A percentile compares a stretch with the other conserved stretches of the same genome.
Conservation (phyloP, 257 asterid genomes). For the Solanum chiquidenum region DNA sequence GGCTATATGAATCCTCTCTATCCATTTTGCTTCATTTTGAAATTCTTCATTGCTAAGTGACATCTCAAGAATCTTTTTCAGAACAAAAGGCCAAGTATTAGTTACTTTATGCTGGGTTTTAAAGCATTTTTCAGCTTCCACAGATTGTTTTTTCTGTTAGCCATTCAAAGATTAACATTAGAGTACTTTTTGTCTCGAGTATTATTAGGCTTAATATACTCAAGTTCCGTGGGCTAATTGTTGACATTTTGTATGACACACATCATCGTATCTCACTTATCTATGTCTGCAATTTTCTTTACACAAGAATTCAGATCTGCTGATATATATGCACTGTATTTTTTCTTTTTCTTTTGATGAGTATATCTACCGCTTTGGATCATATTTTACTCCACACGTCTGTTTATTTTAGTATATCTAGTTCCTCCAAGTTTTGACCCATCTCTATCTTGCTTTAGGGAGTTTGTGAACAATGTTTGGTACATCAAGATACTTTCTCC, state of each 20-base stretch:
- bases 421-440: not conserved
- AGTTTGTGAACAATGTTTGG: constrained; percentile 76
- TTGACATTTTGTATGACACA: not conserved
- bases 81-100: not conserved
- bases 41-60: not conserved
- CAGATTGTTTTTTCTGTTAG: not conserved
- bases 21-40: not conserved
- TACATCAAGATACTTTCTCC: constrained; percentile 91
- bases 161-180: not conserved
- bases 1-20: not conserved
- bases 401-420: not conserved
- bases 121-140: not conserved
- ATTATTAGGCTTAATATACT: not conserved
- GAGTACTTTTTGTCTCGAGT: not conserved
- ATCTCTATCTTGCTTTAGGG: constrained; percentile 32
- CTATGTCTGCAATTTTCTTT: not conserved
- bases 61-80: not conserved
- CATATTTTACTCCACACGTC: not conserved
- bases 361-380: not conserved
- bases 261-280: not conserved
- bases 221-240: not conserved
- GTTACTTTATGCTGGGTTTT: not conserved
- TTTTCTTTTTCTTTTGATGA: not conserved
- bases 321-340: not conserved
- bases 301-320: not conserved